Evolutionary conservation across 2,329 filamentous ascomycete genomes (phyloP).

Genomic region (Microthyrium microscopicum): DNA sequence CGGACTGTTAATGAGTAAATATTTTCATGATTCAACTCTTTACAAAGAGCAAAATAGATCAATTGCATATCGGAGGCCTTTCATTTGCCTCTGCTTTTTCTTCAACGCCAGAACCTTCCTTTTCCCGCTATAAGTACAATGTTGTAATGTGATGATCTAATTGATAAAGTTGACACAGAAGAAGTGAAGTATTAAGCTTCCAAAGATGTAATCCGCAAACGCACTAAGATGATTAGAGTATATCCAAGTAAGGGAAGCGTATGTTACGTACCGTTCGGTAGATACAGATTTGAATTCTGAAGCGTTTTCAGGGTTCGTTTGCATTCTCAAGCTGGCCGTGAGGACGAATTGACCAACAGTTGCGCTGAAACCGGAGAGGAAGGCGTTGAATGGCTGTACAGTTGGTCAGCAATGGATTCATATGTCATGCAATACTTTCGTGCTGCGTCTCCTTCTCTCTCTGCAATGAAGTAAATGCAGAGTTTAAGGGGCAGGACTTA

Average conservation of each 20-base stretch:
- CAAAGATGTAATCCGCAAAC: conserved; percentile 91
- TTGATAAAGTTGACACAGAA: conserved; percentile 99
- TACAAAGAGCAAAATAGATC: too few species aligned
- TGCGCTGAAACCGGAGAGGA: conserved; percentile 84
- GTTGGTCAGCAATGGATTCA: background rate
- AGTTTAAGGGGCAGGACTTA: too few species aligned
- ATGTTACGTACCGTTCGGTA: conserved; percentile 50
- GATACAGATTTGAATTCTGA: conserved; percentile 59
- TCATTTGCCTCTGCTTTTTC: too few species aligned
- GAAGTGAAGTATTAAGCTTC: conserved; percentile 90
- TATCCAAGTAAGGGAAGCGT: background rate
- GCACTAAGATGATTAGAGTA: conserved; percentile 38
- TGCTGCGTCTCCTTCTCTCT: background rate
- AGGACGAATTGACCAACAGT: conserved; percentile 96
- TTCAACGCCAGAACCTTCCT: too few species aligned
- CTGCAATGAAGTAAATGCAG: background rate
- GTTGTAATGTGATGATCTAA: conserved; percentile 24
- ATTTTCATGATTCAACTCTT: too few species aligned
- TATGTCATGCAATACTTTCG: background rate
- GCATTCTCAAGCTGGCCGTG: conserved; percentile 77
- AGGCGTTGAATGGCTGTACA: conserved; percentile 91
- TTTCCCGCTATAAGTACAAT: background rate
- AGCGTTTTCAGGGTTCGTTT: conserved; percentile 74
- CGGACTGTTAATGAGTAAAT: too few species aligned
- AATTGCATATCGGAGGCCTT: too few species aligned